Conservation (phyloP, 139 green algal species). For the Mychonastes homosphaera region DNA sequence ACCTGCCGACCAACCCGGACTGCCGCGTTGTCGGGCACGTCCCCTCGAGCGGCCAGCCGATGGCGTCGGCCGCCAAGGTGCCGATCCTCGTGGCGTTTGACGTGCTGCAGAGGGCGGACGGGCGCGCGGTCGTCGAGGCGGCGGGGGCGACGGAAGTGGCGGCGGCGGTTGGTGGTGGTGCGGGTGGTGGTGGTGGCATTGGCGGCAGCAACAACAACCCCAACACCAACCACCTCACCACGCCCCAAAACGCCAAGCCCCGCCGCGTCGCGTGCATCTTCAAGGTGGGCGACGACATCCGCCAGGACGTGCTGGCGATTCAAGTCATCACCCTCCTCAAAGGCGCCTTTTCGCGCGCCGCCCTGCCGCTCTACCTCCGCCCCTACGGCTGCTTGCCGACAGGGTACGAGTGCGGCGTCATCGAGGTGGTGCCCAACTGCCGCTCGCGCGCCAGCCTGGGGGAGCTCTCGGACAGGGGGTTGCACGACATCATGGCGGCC, state of each 20-base stretch:
- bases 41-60: constrained; percentile 50
- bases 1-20: constrained; percentile 79
- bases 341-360: constrained; percentile 52
- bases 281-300: constrained; percentile 93
- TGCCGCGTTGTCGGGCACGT: constrained; percentile 50
- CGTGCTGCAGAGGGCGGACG: constrained; percentile 33
- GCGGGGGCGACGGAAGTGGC: no score
- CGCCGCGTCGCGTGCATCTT: constrained; percentile 71
- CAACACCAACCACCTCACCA: no score
- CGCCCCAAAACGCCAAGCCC: no score
- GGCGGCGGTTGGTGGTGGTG: no score
- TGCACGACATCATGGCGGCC: constrained; percentile 87
- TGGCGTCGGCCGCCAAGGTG: constrained; percentile 81
- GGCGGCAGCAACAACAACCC: no score
- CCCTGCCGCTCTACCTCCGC: constrained; percentile 74
- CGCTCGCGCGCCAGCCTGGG: constrained; percentile 65
- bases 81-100: constrained; percentile 86
- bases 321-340: constrained; percentile 79
- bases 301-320: constrained; percentile 93
- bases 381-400: constrained; percentile 94
- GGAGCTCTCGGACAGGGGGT: constrained; percentile 78
- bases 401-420: constrained; percentile 90
- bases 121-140: no score
- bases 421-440: constrained; percentile 85
- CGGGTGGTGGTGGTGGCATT: no score